Evolutionary conservation across 345 rosid species (phyloP).

Genomic region (Clarkia xantiana): DNA sequence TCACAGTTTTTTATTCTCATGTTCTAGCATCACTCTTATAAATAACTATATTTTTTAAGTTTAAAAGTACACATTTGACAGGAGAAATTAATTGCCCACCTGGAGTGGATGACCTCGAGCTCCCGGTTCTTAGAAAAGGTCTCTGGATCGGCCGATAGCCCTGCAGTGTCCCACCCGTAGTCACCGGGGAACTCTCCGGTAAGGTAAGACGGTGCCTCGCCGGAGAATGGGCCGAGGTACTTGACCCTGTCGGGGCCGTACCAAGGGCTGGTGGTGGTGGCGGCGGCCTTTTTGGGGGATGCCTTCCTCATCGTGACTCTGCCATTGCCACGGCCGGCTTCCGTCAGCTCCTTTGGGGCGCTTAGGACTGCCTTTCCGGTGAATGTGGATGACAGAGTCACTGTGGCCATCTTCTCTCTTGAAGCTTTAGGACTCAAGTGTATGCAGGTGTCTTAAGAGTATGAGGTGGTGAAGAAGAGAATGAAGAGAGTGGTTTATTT

Average conservation of each 20-base stretch:
- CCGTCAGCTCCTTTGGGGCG: not conserved
- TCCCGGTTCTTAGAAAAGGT: constrained; percentile 1
- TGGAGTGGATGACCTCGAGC: constrained; percentile 4
- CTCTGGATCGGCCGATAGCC: constrained; percentile 3
- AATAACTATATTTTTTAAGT: no score
- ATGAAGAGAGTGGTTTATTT: not conserved
- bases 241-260: constrained; percentile 3
- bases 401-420: not conserved
- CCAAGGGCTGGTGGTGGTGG: constrained; percentile 4
- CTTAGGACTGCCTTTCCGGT: not conserved
- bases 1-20: no score
- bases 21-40: no score
- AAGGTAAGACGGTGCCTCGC: constrained; percentile 3
- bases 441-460: not conserved
- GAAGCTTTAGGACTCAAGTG: not conserved
- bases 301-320: constrained; percentile 3
- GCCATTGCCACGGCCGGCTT: not conserved
- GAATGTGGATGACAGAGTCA: constrained; percentile 1
- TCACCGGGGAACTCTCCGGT: constrained; percentile 3
- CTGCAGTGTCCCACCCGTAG: constrained; percentile 5
- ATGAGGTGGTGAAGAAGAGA: not conserved
- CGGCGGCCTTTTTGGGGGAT: not conserved
- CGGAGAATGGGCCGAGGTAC: constrained; percentile 6
- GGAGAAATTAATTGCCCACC: no score
- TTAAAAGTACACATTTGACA: no score